Base-by-base conservation (phyloP, 345 rosid species). In the Lepidium sativum region DNA sequence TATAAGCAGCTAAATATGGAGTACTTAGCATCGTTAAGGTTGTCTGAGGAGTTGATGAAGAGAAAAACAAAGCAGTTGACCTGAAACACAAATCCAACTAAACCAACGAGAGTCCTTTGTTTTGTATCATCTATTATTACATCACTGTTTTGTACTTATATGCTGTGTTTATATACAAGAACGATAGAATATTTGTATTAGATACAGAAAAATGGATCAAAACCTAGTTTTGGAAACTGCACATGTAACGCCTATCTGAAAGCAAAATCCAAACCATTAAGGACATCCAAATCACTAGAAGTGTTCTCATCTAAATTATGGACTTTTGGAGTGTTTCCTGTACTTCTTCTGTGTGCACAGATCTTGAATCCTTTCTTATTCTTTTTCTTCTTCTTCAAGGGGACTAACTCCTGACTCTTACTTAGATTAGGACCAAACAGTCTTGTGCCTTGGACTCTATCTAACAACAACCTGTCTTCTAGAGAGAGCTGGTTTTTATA, bases 321-420 rank as follows among this genome's bases (percentile, higher is more conserved):
- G 4, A 51, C 76, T 45, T 41, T 65, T 2, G 92, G 97, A 27
- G 99, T 84, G 79, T 67, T 81, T 17, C 91, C 92, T 1, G 82
- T 67, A 64, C 99, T 90, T 78, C 69, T 83, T 72, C 92, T 83
- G 52, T 71, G 13, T 14, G 81, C 75, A 73, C 76, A 78, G 8
- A 78, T 56, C 72, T 66, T 73, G 64, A 16, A 69, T 52, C 72
- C 55, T 57, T 70, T 78, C 73, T 66, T 78, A 49, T 44, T 59
- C 60, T 23, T 23, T 2, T 65, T 73, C 60, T 70, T 74, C 21
- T 65, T 73, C 60, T 70, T 74, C 31, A 42, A 5, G 2, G 72
- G 33, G 1, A 53, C 49, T 55, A 94, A 77, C 53, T 90, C 97
- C 61, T 88, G 96, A 59, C 97, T 90, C 80, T 82, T 94, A 75